Percentiles rank a stretch among this genome's conserved stretches.
Conservation (phyloP, 2,329 filamentous ascomycete species). For the Colletotrichum trifolii region DNA sequence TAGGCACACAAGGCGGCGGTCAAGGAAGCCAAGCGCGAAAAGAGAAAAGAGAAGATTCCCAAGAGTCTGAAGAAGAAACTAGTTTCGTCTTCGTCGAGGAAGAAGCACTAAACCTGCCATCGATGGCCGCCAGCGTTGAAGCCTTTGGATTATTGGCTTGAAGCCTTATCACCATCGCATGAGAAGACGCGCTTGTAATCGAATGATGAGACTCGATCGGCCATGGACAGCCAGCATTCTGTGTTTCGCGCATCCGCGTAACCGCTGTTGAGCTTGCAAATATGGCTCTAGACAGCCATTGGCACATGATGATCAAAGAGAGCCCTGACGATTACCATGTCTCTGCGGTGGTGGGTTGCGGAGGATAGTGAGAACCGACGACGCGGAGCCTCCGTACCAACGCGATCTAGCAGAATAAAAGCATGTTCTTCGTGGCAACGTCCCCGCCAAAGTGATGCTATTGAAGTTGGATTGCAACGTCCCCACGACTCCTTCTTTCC, state of each 20-base stretch:
- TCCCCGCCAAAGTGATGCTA: too few species aligned
- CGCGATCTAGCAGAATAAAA: constrained; percentile 22
- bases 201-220: constrained; percentile 57
- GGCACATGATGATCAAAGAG: constrained; percentile 69
- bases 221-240: constrained; percentile 16
- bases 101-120: constrained; percentile 64
- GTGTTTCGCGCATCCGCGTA: constrained; percentile 47
- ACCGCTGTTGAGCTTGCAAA: constrained; percentile 48
- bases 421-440: not conserved
- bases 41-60: constrained; percentile 94
- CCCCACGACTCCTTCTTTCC: not conserved
- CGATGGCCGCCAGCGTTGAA: not conserved
- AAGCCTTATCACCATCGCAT: too few species aligned
- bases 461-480: too few species aligned
- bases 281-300: constrained; percentile 52
- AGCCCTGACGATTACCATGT: constrained; percentile 60
- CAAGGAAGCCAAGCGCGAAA: constrained; percentile 95
- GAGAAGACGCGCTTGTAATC: constrained; percentile 46
- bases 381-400: not conserved
- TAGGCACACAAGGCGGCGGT: constrained; percentile 84
- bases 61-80: constrained; percentile 96
- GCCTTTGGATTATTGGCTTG: not conserved
- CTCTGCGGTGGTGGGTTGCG: constrained; percentile 17
- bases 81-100: constrained; percentile 70
- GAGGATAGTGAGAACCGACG: not conserved